Evolutionary conservation across 148 eudicot genomes (phyloP).

Genomic region (Fagopyrum homotropicum): DNA sequence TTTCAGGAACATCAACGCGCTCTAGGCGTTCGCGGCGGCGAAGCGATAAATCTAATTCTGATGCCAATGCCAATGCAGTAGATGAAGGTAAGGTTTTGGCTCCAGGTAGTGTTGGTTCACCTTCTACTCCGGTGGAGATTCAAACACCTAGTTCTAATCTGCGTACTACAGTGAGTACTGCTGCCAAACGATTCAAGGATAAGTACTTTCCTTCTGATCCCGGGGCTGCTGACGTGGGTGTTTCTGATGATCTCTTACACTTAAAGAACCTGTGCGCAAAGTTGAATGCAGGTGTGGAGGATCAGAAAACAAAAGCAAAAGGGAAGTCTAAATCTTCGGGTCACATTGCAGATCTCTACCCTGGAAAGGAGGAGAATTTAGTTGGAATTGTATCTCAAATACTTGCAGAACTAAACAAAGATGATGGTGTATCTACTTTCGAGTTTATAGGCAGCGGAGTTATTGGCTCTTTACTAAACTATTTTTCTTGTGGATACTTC

Average conservation of each 20-base stretch:
- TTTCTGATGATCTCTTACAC: conserved; percentile 81
- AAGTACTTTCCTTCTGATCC: conserved; percentile 76
- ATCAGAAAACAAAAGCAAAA: conserved; percentile 58
- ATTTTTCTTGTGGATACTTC: conserved; percentile 79
- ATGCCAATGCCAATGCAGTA: conserved; percentile 39
- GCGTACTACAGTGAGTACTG: conserved; percentile 60
- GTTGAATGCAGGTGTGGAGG: conserved; percentile 69
- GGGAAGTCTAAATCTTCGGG: conserved; percentile 68
- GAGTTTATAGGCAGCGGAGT: conserved; percentile 98
- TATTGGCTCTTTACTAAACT: conserved; percentile 66
- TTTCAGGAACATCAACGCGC: conserved; percentile 65
- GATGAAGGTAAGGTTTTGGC: conserved; percentile 55
- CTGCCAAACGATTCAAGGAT: conserved; percentile 77
- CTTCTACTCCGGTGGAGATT: conserved; percentile 51
- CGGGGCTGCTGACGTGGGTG: conserved; percentile 56
- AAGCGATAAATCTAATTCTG: conserved; percentile 48
- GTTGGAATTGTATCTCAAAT: conserved; percentile 63
- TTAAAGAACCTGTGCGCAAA: conserved; percentile 73
- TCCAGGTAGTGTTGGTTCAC: conserved; percentile 55
- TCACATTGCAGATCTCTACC: conserved; percentile 42
- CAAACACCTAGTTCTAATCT: conserved; percentile 52
- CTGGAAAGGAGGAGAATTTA: conserved; percentile 71
- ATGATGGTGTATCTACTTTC: conserved; percentile 92
- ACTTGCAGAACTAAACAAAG: conserved; percentile 78
- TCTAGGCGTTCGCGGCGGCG: conserved; percentile 78